phyloP scores from a whole-genome alignment of 106 monocot genomes.

The Agapanthus africanus region DNA sequence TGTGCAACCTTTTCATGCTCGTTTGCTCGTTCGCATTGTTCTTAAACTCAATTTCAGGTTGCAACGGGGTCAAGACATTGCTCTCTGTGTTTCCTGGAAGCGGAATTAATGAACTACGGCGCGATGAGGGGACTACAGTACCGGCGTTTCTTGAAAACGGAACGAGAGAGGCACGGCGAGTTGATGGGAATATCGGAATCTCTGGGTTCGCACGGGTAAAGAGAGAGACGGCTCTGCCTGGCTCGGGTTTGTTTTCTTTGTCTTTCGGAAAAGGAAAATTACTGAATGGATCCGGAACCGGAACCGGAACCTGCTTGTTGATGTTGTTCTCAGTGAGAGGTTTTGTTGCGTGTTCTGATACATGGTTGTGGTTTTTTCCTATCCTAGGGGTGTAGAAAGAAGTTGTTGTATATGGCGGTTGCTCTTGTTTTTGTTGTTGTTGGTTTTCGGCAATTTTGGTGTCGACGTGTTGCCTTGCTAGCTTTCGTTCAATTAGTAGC shows the following conservation, averaged over 20 bases:
- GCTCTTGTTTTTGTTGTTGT: slow-evolving; percentile 38
- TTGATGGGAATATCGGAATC: slow-evolving; percentile 15
- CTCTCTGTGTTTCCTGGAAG: slow-evolving; percentile 17
- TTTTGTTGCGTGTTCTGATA: slow-evolving; percentile 10
- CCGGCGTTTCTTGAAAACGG: slow-evolving; percentile 22
- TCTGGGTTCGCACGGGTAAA: slow-evolving; percentile 15
- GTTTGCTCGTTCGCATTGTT: slow-evolving; percentile 10
- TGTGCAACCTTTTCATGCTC: slow-evolving; percentile 35
- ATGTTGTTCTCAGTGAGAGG: slow-evolving; percentile 24
- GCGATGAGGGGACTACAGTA: slow-evolving; percentile 18
- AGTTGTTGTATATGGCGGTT: background rate
- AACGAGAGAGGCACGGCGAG: slow-evolving; percentile 39
- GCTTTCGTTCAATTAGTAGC: slow-evolving; percentile 68
- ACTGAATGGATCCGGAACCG: slow-evolving; percentile 11
- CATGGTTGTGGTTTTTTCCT: slow-evolving; percentile 26
- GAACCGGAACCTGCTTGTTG: background rate
- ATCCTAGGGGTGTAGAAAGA: background rate
- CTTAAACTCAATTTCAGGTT: slow-evolving; percentile 4
- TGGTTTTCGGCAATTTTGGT: slow-evolving; percentile 65
- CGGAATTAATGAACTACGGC: slow-evolving; percentile 53
- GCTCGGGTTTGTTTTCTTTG: slow-evolving; percentile 63
- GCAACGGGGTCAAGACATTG: slow-evolving; percentile 9
- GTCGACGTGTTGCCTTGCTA: slow-evolving; percentile 80
- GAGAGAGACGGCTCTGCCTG: slow-evolving; percentile 32
- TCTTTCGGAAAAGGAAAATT: slow-evolving; percentile 24